Conservation (phyloP, 306 rosid species). For the Hylodesmum podocarpum region DNA sequence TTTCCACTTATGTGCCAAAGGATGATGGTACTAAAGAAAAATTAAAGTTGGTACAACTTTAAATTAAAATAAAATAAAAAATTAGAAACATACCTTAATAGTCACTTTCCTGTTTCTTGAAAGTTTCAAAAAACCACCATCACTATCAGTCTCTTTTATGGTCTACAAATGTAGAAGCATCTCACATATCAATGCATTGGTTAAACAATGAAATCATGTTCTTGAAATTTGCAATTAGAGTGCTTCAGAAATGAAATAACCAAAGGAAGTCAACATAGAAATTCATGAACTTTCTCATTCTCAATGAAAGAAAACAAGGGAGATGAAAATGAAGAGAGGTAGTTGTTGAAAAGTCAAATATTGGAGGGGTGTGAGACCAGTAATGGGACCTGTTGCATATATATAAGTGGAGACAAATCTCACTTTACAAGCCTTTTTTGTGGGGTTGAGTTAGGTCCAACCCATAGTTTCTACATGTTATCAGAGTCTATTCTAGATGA, state of each 20-base stretch:
- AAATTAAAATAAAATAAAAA: background rate
- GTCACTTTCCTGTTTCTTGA: slow-evolving; percentile 58
- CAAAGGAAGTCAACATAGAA: slow-evolving; percentile 2
- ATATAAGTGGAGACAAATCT: too few species aligned
- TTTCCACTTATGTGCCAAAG: background rate
- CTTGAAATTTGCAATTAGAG: background rate
- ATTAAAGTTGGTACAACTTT: background rate
- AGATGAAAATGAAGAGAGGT: background rate
- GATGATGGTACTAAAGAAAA: background rate
- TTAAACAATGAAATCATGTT: slow-evolving; percentile 9
- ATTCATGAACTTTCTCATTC: background rate
- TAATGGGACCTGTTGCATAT: too few species aligned
- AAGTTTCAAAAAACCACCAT: slow-evolving; percentile 71
- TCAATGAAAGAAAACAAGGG: background rate
- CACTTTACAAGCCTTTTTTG: too few species aligned
- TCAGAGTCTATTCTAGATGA: too few species aligned
- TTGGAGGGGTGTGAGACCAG: too few species aligned
- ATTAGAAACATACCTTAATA: slow-evolving; percentile 53
- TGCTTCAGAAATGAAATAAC: background rate
- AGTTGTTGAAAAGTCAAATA: too few species aligned
- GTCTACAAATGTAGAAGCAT: slow-evolving; percentile 43
- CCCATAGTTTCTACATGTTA: too few species aligned
- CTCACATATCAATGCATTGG: slow-evolving; percentile 13
- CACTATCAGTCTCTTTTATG: slow-evolving; percentile 35
- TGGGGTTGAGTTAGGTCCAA: too few species aligned